Conservation (phyloP, 2,329 filamentous ascomycete genomes). For the Scolecobasidium constrictum region DNA sequence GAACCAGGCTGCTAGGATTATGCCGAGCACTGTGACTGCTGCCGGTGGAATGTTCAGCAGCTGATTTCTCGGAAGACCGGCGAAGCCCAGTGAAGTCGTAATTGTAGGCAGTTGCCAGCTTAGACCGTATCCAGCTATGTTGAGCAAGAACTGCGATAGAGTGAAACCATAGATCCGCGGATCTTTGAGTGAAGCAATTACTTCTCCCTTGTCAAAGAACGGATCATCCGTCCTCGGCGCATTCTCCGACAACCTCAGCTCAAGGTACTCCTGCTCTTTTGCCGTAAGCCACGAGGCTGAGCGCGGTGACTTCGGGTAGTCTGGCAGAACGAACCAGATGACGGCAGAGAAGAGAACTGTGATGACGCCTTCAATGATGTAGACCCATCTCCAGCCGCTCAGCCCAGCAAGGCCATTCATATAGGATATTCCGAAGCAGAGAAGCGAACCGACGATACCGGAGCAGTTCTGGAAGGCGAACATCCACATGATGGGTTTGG, state of each 20-base stretch:
- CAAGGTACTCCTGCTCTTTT: conserved; percentile 30
- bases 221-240: conserved; percentile 28
- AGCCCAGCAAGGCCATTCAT: not conserved
- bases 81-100: conserved; percentile 32
- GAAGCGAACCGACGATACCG: not conserved
- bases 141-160: conserved; percentile 26
- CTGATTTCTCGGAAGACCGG: conserved; percentile 31
- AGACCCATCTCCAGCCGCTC: conserved; percentile 20
- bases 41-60: conserved; percentile 36
- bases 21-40: conserved; percentile 27
- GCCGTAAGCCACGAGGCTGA: conserved; percentile 26
- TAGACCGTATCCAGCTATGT: conserved; percentile 31
- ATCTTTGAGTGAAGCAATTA: conserved; percentile 24
- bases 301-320: conserved; percentile 32
- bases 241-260: conserved; percentile 26
- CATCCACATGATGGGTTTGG: conserved; percentile 14
- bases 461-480: conserved; percentile 30
- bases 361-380: conserved; percentile 32
- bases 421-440: not conserved
- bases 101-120: conserved; percentile 33
- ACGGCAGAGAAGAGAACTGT: conserved; percentile 30
- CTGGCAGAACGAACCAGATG: conserved; percentile 30
- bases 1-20: conserved; percentile 31
- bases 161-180: conserved; percentile 27
- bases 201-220: conserved; percentile 24